Evolutionary conservation across 192 early-diverging fungal species (phyloP), one percentile per base, ranked within the genome.

Genomic region (Coemansia pectinata): DNA sequence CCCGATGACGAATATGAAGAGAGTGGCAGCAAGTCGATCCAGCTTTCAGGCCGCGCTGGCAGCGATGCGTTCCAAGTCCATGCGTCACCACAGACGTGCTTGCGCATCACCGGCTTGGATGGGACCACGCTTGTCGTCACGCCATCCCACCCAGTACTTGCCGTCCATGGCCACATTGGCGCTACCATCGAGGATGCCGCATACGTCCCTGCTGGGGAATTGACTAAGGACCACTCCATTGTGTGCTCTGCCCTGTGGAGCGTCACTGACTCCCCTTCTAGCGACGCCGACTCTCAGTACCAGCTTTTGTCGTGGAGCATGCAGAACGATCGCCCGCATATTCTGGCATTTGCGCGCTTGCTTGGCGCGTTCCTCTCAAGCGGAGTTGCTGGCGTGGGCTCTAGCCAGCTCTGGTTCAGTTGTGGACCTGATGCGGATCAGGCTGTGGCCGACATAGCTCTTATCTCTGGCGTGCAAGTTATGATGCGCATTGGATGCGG

Each of bases 131-230:
- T 85, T 55, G 72, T 65, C 27, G 63, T 81, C n/a, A 85, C 83
- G 33, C 67, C 75, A 19, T 71, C 76, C 15, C 83, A 85, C 39
- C 83, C 83, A 33, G 83, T 85, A 33, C 70, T 85, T 31, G 75
- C 76, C 4, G 47, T 78, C 31, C 61, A 42, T 41, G 55, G 62
- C 23, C 40, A 45, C 8, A 23, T 44, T 11, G 66, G 68, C 27
- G 63, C 63, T 7, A 34, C 62, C 14, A 50, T 79, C 21, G 66
- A 69, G 19, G 67, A 78, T 10, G 72, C 78, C 21, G 38, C 57
- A 27, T 85, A 78, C 41, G 55, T 85, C 17, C 50, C 74, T 4
- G 83, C 83, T 4, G 69, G 69, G 27, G 66, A 70, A 9, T 71
- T 85, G 19, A 73, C 70, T 0, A 40, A 62, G 1, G 72, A 59